Conservation (phyloP, 495 filamentous ascomycete genomes). For the Aspergillus incahuasiensis region DNA sequence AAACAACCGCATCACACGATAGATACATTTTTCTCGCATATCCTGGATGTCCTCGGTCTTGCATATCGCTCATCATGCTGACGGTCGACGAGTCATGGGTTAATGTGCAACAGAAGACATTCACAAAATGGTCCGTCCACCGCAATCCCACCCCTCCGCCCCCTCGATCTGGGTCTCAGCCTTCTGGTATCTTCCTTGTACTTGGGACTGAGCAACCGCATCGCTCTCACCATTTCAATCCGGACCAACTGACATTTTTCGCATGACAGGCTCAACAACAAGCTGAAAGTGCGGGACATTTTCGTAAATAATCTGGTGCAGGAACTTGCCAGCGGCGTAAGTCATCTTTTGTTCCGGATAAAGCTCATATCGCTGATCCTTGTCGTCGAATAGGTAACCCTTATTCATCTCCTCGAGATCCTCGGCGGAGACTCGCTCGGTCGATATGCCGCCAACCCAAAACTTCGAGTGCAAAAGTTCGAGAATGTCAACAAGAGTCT, state of each 20-base stretch:
- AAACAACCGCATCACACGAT: not conserved
- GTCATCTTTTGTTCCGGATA: slow-evolving; percentile 24
- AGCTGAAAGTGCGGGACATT: slow-evolving; percentile 70
- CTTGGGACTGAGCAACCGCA: not conserved
- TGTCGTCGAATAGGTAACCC: slow-evolving; percentile 60
- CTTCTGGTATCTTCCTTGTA: not conserved
- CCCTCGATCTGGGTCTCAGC: not conserved
- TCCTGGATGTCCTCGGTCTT: slow-evolving; percentile 36
- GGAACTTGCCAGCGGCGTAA: slow-evolving; percentile 89
- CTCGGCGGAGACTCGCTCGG: slow-evolving; percentile 90
- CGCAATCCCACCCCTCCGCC: not conserved
- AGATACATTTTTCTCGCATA: slow-evolving; percentile 14
- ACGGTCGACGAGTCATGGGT: slow-evolving; percentile 86
- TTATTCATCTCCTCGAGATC: slow-evolving; percentile 96
- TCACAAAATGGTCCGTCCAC: slow-evolving; percentile 75
- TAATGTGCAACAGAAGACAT: slow-evolving; percentile 98
- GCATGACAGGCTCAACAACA: slow-evolving; percentile 79
- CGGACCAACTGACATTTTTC: slow-evolving; percentile 1
- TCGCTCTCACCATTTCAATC: not conserved
- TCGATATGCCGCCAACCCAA: slow-evolving; percentile 91
- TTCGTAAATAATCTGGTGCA: slow-evolving; percentile 76
- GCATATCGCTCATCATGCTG: slow-evolving; percentile 45
- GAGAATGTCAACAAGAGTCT: slow-evolving; percentile 97
- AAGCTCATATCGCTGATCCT: not conserved
- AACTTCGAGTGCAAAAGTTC: slow-evolving; percentile 93